Conservation (phyloP, 495 filamentous ascomycete genomes). For the Aspergillus leporis region DNA sequence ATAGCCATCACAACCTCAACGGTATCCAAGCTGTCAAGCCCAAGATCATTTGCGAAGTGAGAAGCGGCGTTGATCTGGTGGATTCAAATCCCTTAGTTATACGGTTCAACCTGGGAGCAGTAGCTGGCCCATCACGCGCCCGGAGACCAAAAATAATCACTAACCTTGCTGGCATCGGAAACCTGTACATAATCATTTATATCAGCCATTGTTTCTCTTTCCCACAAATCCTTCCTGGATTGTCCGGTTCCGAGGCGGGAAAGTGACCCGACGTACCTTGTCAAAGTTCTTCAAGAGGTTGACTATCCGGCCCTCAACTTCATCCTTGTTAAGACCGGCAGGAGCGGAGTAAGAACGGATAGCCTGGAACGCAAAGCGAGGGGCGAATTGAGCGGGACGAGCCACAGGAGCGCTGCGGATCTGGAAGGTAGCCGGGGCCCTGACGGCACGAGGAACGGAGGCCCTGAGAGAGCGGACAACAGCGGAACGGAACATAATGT, state of each 20-base stretch:
- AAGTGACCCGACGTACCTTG: slow-evolving; percentile 66
- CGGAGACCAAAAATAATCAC: slow-evolving; percentile 21
- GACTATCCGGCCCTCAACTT: slow-evolving; percentile 91
- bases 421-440: slow-evolving; percentile 54
- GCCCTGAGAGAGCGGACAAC: slow-evolving; percentile 65
- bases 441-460: slow-evolving; percentile 57
- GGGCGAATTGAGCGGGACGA: slow-evolving; percentile 47
- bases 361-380: slow-evolving; percentile 54
- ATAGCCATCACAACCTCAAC: slow-evolving; percentile 99
- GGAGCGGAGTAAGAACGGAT: slow-evolving; percentile 84
- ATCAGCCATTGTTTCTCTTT: slow-evolving; percentile 18
- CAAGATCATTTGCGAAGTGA: slow-evolving; percentile 95
- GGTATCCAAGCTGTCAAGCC: slow-evolving; percentile 93
- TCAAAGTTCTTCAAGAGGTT: slow-evolving; percentile 92
- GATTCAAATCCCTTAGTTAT: background rate
- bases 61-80: slow-evolving; percentile 72
- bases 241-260: background rate
- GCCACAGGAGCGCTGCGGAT: slow-evolving; percentile 57
- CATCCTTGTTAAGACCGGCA: slow-evolving; percentile 71
- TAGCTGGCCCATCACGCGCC: background rate
- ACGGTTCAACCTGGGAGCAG: background rate
- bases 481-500: slow-evolving; percentile 83
- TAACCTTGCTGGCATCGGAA: slow-evolving; percentile 74
- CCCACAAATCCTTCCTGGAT: background rate
- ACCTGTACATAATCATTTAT: slow-evolving; percentile 50